These are phyloP conservation scores for Kodamaea restingae DNA, from an alignment of 805 yeast genomes.

Conservation along the genomic window DNA sequence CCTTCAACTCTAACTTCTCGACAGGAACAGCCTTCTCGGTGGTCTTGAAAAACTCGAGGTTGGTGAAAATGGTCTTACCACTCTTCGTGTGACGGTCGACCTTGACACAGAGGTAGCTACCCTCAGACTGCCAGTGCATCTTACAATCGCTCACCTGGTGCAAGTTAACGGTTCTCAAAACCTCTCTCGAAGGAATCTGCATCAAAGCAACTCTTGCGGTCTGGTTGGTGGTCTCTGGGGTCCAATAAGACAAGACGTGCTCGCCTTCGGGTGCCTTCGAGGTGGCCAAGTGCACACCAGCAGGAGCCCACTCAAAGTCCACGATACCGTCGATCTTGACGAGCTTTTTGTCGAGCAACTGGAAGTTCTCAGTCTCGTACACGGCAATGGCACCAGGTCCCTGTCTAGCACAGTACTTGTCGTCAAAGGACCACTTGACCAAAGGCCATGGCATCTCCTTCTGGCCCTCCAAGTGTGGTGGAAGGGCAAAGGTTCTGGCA, in stretches of 20 bases:
- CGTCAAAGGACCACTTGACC: conserved; percentile 92
- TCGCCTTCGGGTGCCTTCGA: conserved; percentile 51
- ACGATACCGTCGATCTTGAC: conserved; percentile 78
- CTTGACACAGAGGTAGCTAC: conserved; percentile 81
- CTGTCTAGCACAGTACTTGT: conserved; percentile 89
- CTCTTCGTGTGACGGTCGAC: conserved; percentile 97
- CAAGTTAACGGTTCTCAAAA: conserved; percentile 85
- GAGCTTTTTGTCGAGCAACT: conserved; percentile 79
- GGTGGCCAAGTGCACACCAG: conserved; percentile 65
- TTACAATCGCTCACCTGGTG: conserved; percentile 91
- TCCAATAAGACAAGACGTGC: conserved; percentile 86
- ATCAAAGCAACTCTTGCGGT: conserved; percentile 91
- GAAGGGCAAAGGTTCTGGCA: conserved; percentile 85
- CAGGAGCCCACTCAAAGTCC: conserved; percentile 95
- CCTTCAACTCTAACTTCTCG: conserved; percentile 89
- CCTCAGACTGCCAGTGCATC: conserved; percentile 91
- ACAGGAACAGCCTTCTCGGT: conserved; percentile 90
- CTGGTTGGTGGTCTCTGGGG: conserved; percentile 89
- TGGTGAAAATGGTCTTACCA: conserved; percentile 85
- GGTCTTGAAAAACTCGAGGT: conserved; percentile 85
- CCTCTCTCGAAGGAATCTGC: conserved; percentile 78
- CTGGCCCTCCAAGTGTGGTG: conserved; percentile 64
- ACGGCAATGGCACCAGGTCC: conserved; percentile 90
- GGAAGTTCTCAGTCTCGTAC: conserved; percentile 77
- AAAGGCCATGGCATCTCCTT: conserved; percentile 90